Percentiles rank a stretch among this genome's conserved stretches.
phyloP scores from a whole-genome alignment of 2,329 filamentous ascomycete genomes.

The Exophiala viscosa region DNA sequence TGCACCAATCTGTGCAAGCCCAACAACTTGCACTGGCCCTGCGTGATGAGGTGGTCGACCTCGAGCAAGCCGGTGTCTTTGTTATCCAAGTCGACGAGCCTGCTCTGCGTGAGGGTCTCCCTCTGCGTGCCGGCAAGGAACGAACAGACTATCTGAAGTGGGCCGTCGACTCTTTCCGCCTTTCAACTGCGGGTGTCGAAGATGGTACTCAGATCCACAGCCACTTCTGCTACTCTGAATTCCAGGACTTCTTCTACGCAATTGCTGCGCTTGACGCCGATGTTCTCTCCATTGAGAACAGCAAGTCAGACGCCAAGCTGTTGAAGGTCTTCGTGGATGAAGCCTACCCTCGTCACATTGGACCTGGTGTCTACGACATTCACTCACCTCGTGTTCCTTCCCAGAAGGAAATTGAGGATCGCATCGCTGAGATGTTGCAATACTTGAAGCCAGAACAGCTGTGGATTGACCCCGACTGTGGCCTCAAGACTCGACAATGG shows the following conservation, averaged over 20 bases:
- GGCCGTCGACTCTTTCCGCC: slow-evolving; percentile 97
- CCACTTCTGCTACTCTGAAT: slow-evolving; percentile 99
- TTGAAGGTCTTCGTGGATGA: slow-evolving; percentile 98
- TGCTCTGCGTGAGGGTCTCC: slow-evolving; percentile 97
- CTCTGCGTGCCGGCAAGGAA: slow-evolving; percentile 88
- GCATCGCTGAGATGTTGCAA: slow-evolving; percentile 95
- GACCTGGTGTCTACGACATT: slow-evolving; percentile 99
- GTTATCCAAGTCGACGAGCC: slow-evolving; percentile 99
- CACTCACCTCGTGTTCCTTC: slow-evolving; percentile 96
- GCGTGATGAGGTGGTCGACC: slow-evolving; percentile 96
- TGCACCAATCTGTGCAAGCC: slow-evolving; percentile 98
- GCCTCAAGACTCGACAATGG: slow-evolving; percentile 99
- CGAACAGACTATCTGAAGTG: slow-evolving; percentile 95
- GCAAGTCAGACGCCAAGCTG: slow-evolving; percentile 99
- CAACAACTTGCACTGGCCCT: slow-evolving; percentile 98
- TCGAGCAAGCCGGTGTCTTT: slow-evolving; percentile 91
- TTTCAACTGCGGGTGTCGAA: slow-evolving; percentile 86
- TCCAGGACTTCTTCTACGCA: slow-evolving; percentile 99
- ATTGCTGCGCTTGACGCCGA: slow-evolving; percentile 97
- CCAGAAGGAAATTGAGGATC: slow-evolving; percentile 97
- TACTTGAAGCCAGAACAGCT: slow-evolving; percentile 98
- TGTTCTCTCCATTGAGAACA: slow-evolving; percentile 99
- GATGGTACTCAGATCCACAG: slow-evolving; percentile 99
- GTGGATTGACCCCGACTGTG: slow-evolving; percentile 99
- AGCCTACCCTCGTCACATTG: slow-evolving; percentile 96